Base-by-base conservation (phyloP, 352 stramenopile species). In the Globisporangium alternatum region DNA sequence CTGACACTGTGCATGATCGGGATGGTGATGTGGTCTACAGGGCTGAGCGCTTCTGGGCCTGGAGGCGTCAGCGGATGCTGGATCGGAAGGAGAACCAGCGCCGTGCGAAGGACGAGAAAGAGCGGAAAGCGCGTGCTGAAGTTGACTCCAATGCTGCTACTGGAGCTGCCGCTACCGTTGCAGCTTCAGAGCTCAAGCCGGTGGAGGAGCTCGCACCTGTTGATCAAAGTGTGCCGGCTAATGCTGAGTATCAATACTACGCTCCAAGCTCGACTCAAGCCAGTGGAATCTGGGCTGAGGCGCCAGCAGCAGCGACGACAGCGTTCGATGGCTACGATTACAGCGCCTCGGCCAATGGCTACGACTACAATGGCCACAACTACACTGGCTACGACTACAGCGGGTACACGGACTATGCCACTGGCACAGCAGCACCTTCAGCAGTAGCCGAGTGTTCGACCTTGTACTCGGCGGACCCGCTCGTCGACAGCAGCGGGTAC, bases 1-100 rank as follows among this genome's bases (percentile, higher is more conserved):
- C 13, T 28, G 4, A 52, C 28, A 35, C 9, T 55, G 13, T 56
- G 17, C 68, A 15, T 66, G 17, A 12, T 15, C 15, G 35, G 9
- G 35, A 41, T 62, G 22, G 7, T 28, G 25, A 45, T 61, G 25
- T 68, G 41, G 21, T 60, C 15, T 39, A 22, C 39, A 85, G 72
- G 4, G 77, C 72, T 5, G 75, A 85, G 67, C 69, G 70, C 2
- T 79, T 85, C 37, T 83, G 75, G 75, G 70, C 79, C 39, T 85
- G 77, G 77, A 81, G 73, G 62, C 62, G 71, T 2, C 44, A 75
- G 39, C 79, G 71, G 43, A 10, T 69, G 44, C 25, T 81, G 13
- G 73, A 70, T 47, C 57, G 66, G 37, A 65, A 66, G 13, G 68
- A 77, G n/a, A 53, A 60, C 44, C 57, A 58, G 10, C 62, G 57